phyloP scores from a whole-genome alignment of 805 yeast genomes.

The Ogataea chonburiensis region DNA sequence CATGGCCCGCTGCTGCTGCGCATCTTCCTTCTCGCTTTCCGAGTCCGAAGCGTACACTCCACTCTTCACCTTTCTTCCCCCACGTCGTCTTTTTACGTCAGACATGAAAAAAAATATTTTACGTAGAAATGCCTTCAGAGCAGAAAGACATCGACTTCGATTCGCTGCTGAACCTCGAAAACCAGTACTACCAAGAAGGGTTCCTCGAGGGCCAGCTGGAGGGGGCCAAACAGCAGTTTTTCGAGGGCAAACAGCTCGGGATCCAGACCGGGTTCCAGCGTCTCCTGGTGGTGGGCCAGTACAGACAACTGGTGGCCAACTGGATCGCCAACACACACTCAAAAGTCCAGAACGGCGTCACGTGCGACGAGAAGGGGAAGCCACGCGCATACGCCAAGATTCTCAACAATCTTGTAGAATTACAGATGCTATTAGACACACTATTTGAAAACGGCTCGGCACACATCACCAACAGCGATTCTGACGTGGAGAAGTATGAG shows the following conservation, averaged over 20 bases:
- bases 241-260: constrained; percentile 86
- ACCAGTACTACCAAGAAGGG: constrained; percentile 65
- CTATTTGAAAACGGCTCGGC: constrained; percentile 23
- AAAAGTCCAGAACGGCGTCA: constrained; percentile 1
- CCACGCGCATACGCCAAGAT: constrained; percentile 20
- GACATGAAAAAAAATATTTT: constrained; percentile 6
- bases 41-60: constrained; percentile 26
- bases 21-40: constrained; percentile 18
- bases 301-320: constrained; percentile 44
- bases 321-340: constrained; percentile 33
- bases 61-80: constrained; percentile 10
- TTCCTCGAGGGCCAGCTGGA: constrained; percentile 65
- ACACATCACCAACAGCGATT: constrained; percentile 26
- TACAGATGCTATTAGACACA: constrained; percentile 22
- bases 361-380: constrained; percentile 15
- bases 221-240: constrained; percentile 55
- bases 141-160: constrained; percentile 48
- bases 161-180: constrained; percentile 58
- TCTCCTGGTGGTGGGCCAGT: constrained; percentile 69
- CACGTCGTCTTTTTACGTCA: constrained; percentile 21
- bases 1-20: constrained; percentile 30
- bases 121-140: constrained; percentile 21
- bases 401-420: constrained; percentile 17
- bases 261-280: constrained; percentile 75
- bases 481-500: constrained; percentile 30